Evolutionary conservation across 805 yeast species (phyloP).

Genomic region (Yamadazyma takamatsuzukensis): DNA sequence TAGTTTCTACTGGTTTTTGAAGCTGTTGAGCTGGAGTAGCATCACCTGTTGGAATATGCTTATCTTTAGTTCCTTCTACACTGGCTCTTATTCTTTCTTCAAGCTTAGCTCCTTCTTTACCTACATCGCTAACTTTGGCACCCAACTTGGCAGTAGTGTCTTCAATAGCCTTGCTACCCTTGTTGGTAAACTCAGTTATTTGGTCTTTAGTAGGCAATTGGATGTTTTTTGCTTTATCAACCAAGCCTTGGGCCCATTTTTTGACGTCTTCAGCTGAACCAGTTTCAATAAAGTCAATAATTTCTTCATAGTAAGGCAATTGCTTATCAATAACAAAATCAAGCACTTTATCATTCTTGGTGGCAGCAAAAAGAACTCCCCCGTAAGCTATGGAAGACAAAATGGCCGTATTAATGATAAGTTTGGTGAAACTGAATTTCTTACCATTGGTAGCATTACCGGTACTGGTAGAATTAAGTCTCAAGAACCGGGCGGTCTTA

Average conservation of each 20-base stretch:
- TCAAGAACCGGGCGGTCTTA: too few relatives aligned
- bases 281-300: conserved; percentile 34
- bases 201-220: conserved; percentile 29
- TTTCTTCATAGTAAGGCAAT: conserved; percentile 40
- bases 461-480: too few relatives aligned
- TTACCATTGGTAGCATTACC: too few relatives aligned
- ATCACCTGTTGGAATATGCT: conserved; percentile 4
- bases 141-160: conserved; percentile 33
- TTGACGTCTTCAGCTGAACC: conserved; percentile 32
- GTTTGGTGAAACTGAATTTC: conserved; percentile 27
- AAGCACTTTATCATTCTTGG: conserved; percentile 41
- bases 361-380: conserved; percentile 36
- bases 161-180: conserved; percentile 31
- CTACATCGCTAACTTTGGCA: conserved; percentile 2
- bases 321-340: conserved; percentile 42
- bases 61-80: too few relatives aligned
- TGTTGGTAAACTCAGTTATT: conserved; percentile 28
- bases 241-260: conserved; percentile 15
- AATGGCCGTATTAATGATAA: conserved; percentile 27
- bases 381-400: conserved; percentile 32
- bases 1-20: conserved; percentile 37
- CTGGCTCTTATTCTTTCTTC: not conserved
- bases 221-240: conserved; percentile 16
- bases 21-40: conserved; percentile 39
- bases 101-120: conserved; percentile 2